Evolutionary conservation across 1,284 basidiomycete genomes (phyloP), one percentile per base, ranked within the genome.

Genomic region (Ceratobasidium sp.): DNA sequence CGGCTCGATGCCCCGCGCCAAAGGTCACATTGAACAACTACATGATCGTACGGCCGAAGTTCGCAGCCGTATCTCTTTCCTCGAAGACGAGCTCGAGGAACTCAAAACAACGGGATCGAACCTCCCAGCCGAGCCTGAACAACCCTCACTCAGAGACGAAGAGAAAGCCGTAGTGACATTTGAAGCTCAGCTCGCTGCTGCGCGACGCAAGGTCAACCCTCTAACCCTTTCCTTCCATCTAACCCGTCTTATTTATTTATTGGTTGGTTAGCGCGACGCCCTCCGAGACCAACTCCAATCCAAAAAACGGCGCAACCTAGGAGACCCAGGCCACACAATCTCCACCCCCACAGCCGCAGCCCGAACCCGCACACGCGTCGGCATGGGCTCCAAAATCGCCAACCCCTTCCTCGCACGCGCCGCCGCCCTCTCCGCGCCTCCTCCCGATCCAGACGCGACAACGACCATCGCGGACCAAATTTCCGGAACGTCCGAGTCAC

Each of bases 61-160:
- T 13, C 64, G 64, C 14, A 67, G 35, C 28, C 64, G 64, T 21
- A 67, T 67, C 11, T 67, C 64, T 14, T 21, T 67, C 11, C 52
- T 67, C 16, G 64, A 67, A 67, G 64, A 67, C 5, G 64, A 67
- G 23, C 64, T 67, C n/a, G 64, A 67, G 23, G 64, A 67, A 38
- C 64, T 67, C 50, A 67, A 67, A 23, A 38, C 43, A 14, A 11
- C 64, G 13, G 52, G 35, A 8, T 21, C 64, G 41, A 50, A 4
- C 2, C 44, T 52, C 47, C 23, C 52, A 13, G 1, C 41, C 26
- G 64, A 67, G 23, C 52, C 64, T 2, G 64, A 67, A 23, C 49
- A 44, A 23, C 63, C 63, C 8, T 67, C 64, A 1, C 38, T 55
- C 49, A 67, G 55, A 21, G 64, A 67, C 35, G 64, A 67, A 50